Conservation (phyloP, 805 yeast species). For the Myxozyma vanderwaltii region DNA sequence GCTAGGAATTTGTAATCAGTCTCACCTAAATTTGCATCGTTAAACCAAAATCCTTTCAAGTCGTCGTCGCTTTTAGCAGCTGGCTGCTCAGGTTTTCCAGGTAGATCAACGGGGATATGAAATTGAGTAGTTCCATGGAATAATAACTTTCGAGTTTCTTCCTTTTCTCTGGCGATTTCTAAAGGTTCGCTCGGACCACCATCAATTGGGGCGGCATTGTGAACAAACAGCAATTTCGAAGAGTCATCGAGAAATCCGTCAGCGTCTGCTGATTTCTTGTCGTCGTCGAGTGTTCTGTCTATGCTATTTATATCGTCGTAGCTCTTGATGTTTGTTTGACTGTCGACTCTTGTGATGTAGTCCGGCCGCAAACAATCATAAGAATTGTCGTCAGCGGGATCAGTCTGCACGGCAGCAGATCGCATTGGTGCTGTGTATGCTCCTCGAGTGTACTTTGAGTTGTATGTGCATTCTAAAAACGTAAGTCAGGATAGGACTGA, state of each 20-base stretch:
- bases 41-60: constrained; percentile 2
- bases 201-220: not conserved
- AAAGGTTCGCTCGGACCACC: not conserved
- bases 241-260: not conserved
- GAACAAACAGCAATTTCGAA: not conserved
- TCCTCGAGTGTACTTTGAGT: constrained; percentile 26
- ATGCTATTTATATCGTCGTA: constrained; percentile 1
- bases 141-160: not conserved
- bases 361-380: not conserved
- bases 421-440: constrained; percentile 12
- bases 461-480: constrained; percentile 21
- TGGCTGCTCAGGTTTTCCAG: not conserved
- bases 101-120: not conserved
- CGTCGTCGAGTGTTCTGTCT: constrained; percentile 3
- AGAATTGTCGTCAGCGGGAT: not conserved
- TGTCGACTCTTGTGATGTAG: too few species aligned
- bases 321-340: not conserved
- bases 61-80: not conserved
- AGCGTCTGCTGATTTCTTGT: not conserved
- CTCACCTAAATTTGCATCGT: constrained; percentile 12
- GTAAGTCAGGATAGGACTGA: not conserved
- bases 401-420: constrained; percentile 20
- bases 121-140: constrained; percentile 5
- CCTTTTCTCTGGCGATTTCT: not conserved
- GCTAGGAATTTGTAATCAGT: constrained; percentile 22